These are phyloP conservation scores for Candida sp. DNA, from an alignment of 1,139 yeast species.

Conservation along the genomic window DNA sequence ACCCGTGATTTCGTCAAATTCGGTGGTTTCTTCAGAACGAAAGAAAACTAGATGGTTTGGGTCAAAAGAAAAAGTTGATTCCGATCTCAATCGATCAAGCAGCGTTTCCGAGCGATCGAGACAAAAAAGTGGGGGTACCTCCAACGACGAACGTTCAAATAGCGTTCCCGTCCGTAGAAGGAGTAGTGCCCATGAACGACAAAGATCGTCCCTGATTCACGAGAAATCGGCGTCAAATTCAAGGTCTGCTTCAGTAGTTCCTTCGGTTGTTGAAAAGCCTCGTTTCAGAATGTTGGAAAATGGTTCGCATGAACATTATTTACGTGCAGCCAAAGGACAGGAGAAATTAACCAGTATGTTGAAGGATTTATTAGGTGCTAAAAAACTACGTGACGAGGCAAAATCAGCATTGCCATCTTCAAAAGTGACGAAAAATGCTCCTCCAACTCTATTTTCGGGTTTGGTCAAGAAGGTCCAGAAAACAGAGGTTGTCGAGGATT, in stretches of 20 bases:
- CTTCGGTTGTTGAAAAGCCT: slow-evolving; percentile 24
- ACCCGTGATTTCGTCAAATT: background rate
- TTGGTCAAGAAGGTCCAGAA: slow-evolving; percentile 51
- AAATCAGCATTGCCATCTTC: slow-evolving; percentile 59
- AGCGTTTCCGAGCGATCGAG: background rate
- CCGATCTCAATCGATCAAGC: background rate
- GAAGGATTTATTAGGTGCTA: slow-evolving; percentile 80
- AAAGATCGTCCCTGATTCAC: background rate
- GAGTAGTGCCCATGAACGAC: background rate
- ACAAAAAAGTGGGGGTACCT: background rate
- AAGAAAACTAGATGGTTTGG: background rate
- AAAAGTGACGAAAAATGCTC: slow-evolving; percentile 19
- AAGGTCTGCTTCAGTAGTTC: slow-evolving; percentile 40
- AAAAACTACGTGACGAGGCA: slow-evolving; percentile 77
- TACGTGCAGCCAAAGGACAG: slow-evolving; percentile 77
- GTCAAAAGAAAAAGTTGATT: background rate
- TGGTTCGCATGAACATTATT: slow-evolving; percentile 76
- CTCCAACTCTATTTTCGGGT: slow-evolving; percentile 82
- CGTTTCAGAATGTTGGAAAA: slow-evolving; percentile 57
- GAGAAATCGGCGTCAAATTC: slow-evolving; percentile 21
- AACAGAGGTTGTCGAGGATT: background rate
- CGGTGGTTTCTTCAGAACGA: background rate
- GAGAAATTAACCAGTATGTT: slow-evolving; percentile 86
- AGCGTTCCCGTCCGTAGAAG: background rate
- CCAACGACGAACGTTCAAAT: background rate